Conservation (phyloP, 345 rosid genomes). For the Bruguiera gymnorhiza region DNA sequence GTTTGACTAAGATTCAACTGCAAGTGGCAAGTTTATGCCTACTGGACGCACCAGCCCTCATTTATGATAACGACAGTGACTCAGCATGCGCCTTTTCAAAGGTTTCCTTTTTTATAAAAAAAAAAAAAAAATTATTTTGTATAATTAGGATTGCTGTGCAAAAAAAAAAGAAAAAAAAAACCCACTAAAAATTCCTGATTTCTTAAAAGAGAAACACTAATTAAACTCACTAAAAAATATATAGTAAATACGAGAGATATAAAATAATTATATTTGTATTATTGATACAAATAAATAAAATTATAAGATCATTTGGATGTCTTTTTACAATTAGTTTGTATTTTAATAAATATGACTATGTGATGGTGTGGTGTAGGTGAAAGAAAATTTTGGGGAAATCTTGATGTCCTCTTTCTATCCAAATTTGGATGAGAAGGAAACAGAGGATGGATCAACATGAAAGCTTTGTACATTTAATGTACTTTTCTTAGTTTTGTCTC, state of each 20-base stretch:
- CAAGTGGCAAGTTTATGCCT: not conserved
- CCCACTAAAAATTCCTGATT: not conserved
- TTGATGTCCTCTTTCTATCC: conserved; percentile 8
- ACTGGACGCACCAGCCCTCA: not conserved
- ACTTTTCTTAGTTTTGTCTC: conserved; percentile 2
- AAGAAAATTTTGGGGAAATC: not conserved
- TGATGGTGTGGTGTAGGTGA: no score
- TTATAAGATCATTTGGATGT: no score
- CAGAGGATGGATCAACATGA: not conserved
- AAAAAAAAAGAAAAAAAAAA: no score
- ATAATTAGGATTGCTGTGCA: not conserved
- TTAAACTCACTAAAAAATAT: no score
- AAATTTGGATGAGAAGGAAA: conserved; percentile 1
- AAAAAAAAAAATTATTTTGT: not conserved
- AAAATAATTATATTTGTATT: no score
- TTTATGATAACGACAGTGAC: conserved; percentile 1
- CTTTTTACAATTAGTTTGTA: no score
- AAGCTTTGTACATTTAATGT: not conserved
- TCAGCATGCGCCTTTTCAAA: not conserved
- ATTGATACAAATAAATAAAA: no score
- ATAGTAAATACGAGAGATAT: no score
- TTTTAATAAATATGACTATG: no score
- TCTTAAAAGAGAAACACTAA: not conserved
- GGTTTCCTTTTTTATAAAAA: not conserved
- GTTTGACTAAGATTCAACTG: not conserved